These are phyloP conservation scores for Omphalotus olearius DNA, from an alignment of 1,284 basidiomycete genomes.

Conservation along the genomic window DNA sequence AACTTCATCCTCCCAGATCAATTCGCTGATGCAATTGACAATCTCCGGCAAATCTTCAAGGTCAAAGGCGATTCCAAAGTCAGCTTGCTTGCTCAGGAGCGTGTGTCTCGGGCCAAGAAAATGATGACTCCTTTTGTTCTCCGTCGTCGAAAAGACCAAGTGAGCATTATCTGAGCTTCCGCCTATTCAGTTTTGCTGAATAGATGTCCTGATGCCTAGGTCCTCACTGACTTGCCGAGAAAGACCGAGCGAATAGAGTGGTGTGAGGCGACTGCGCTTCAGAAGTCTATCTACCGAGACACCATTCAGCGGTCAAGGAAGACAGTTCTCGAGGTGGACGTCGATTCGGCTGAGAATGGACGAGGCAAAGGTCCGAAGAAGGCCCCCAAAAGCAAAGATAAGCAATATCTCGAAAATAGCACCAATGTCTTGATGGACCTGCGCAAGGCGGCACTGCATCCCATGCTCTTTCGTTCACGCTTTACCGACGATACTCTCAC, in stretches of 20 bases:
- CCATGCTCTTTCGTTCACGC: slow-evolving; percentile 86
- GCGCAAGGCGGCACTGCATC: slow-evolving; percentile 93
- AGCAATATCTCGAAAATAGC: slow-evolving; percentile 73
- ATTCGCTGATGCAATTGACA: slow-evolving; percentile 74
- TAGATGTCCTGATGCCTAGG: slow-evolving; percentile 40
- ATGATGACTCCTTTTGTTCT: slow-evolving; percentile 99
- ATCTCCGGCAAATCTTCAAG: slow-evolving; percentile 94
- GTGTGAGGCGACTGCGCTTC: slow-evolving; percentile 88
- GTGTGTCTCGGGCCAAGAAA: slow-evolving; percentile 92
- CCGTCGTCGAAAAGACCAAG: slow-evolving; percentile 91
- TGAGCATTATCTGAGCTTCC: slow-evolving; percentile 24
- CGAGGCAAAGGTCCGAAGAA: slow-evolving; percentile 39
- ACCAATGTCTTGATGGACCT: slow-evolving; percentile 95
- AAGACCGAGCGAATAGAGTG: slow-evolving; percentile 92
- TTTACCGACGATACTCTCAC: slow-evolving; percentile 80
- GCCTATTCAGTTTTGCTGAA: not conserved
- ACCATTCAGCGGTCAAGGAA: slow-evolving; percentile 83
- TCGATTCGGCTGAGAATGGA: slow-evolving; percentile 31
- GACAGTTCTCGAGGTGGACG: slow-evolving; percentile 61
- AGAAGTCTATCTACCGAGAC: slow-evolving; percentile 83
- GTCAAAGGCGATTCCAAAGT: slow-evolving; percentile 86
- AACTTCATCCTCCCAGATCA: slow-evolving; percentile 96
- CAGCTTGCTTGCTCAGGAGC: slow-evolving; percentile 83
- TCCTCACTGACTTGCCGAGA: slow-evolving; percentile 87
- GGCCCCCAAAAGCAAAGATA: slow-evolving; percentile 45